Base-by-base conservation (phyloP, 306 rosid species). In the Prunus campanulata region DNA sequence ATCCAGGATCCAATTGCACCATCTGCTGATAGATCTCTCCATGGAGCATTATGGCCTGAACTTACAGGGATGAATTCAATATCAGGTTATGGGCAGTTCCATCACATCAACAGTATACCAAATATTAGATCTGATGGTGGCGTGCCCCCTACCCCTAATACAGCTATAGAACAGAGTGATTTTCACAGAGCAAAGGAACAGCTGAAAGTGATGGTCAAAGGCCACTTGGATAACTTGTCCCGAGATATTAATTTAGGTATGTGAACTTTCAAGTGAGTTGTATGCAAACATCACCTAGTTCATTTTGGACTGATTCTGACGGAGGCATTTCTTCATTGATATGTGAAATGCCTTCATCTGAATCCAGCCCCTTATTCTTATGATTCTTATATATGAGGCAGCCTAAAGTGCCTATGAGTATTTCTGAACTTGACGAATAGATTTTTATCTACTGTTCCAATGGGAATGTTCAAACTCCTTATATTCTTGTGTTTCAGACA, bases 201-300 rank as follows among this genome's bases (percentile, higher is more conserved):
- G 77, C 64, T 96, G 80, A 85, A 83, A 70, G 83, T 79, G 2
- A 76, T 83, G 86, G 91, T 92, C 71, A 86, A 80, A 87, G 79
- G 68, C 72, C 97, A 89, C 86, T 79, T 92, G 83, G 74, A 82
- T 79, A 83, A 78, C 66, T 71, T 95, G 86, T 80, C 96, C 44
- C 84, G 68, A 62, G 85, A 83, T 71, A 47, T 66, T 46, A 86
- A 84, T 70, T 79, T 92, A 74, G 93, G 98, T 89, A 72, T 78
- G 84, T 72, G 22, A 74, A 56, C 76, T 78, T 55, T 20, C 24
- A 20, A 59, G 61, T 77, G 61, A 30, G 65, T 75, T 79, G n/a
- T 54, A 32, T 27, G 48, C 0, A 9, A 47, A 64, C 67, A 71
- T 70, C 67, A 8, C 29, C 35, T 56, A 14, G 52, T 12, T 24